Conservation (phyloP, 139 green algal genomes). For the Chlamydomonas incerta region DNA sequence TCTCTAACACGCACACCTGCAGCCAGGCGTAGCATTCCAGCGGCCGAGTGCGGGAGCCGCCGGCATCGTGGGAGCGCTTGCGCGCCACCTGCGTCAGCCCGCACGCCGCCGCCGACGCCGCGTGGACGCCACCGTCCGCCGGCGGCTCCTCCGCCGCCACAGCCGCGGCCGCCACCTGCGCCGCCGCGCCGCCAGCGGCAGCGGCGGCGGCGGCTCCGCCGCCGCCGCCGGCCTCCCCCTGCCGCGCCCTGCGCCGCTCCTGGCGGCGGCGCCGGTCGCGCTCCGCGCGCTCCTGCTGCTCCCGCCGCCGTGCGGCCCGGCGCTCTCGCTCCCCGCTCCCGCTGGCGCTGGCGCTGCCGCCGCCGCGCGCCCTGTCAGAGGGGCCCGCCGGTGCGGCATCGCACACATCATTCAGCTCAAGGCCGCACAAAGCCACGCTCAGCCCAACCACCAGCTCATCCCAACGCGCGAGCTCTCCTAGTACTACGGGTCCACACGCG, state of each 20-base stretch:
- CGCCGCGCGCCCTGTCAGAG: not conserved
- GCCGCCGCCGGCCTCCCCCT: not conserved
- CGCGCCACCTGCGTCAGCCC: not conserved
- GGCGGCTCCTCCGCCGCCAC: not conserved
- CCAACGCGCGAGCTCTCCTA: no score
- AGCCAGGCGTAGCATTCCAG: slow-evolving; percentile 17
- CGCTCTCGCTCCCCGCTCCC: slow-evolving; percentile 22
- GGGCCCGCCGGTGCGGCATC: no score
- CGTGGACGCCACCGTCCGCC: not conserved
- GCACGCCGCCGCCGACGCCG: not conserved
- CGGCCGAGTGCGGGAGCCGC: not conserved
- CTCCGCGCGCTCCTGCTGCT: not conserved
- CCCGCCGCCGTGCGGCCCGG: not conserved
- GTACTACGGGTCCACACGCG: no score
- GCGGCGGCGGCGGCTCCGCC: no score
- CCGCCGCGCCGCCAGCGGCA: no score
- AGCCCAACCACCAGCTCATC: no score
- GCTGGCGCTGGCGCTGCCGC: slow-evolving; percentile 8
- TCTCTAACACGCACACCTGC: not conserved
- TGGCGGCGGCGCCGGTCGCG: slow-evolving; percentile 9
- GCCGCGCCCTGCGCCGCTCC: not conserved
- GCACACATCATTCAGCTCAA: no score
- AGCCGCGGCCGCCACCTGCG: not conserved
- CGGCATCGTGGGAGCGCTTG: slow-evolving; percentile 14
- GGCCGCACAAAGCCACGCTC: no score